phyloP scores from a whole-genome alignment of 2,329 filamentous ascomycete genomes.

The Pestalotiopsis sp. region DNA sequence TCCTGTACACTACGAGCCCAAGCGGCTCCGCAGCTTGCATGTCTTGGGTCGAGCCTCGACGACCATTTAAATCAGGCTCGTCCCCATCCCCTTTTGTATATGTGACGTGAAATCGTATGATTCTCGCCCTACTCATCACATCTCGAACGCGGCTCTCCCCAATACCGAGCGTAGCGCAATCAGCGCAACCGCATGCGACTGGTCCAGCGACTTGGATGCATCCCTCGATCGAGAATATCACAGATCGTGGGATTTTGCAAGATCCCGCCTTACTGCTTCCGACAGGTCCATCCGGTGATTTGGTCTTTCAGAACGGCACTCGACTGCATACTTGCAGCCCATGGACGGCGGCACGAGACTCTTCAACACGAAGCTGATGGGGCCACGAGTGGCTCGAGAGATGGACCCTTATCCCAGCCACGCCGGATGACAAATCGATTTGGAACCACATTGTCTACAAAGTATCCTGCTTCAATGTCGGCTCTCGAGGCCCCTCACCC shows the following conservation, averaged over 20 bases:
- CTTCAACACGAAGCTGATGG: background rate
- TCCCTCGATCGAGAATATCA: background rate
- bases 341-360: background rate
- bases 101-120: constrained; percentile 2
- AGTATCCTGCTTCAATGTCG: background rate
- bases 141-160: background rate
- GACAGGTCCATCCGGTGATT: background rate
- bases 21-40: background rate
- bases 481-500: background rate
- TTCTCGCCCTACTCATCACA: background rate
- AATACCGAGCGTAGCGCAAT: background rate
- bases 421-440: background rate
- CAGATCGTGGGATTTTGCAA: background rate
- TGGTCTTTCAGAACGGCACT: background rate
- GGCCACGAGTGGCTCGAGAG: background rate
- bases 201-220: background rate
- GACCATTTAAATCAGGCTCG: constrained; percentile 2
- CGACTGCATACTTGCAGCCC: background rate
- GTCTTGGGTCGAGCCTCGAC: background rate
- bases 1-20: background rate
- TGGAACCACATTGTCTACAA: background rate
- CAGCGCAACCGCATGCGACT: background rate
- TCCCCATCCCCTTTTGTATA: background rate
- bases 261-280: background rate
- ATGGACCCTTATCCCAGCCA: background rate